Evolutionary conservation across 177 flowering plant genomes (phyloP), one percentile per base, ranked within the genome.

Genomic region (Telopea speciosissima): DNA sequence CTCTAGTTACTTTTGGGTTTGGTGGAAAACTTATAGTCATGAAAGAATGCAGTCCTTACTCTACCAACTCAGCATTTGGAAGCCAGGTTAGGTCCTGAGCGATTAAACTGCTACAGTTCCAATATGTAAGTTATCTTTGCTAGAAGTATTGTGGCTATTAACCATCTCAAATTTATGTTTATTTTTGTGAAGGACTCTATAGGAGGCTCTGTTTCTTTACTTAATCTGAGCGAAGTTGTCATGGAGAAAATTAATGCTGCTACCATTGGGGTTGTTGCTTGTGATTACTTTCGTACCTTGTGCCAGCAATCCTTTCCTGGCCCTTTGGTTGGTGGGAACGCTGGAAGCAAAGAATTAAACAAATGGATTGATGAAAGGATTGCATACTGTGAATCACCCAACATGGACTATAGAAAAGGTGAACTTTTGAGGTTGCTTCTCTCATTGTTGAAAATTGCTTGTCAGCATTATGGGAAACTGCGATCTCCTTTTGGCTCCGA

Each of bases 331-430:
- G 87, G 93, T 62, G 93, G 90, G 26, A 87, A 68, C 83, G 85
- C 74, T 67, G 87, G 88, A 65, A 82, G 72, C 73, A 89, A 85
- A 76, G 96, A 90, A 72, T 69, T 89, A 73, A 77, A 89, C 66
- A 90, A 85, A 77, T 90, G 93, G 93, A 79, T 87, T 74, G 96
- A 90, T 75, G 93, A 89, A 72, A 86, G 91, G 79, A 85, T 89
- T 63, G 67, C 89, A 61, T 80, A 72, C 64, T 82, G 83, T 73
- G 86, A 79, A 45, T 76, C 85, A 23, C 65, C 81, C 26, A 75
- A 77, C 33, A 74, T 79, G 78, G 86, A 85, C 70, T 75, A 66
- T 52, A 69, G 76, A 62, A 84, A 81, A 70, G 84, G 82, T 1
- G 83, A 82, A 75, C 79, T 69, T 59, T 70, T 84, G 82, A 83